Evolutionary conservation across 768 basidiomycete species (phyloP).

Genomic region (Cubamyces lactineus): DNA sequence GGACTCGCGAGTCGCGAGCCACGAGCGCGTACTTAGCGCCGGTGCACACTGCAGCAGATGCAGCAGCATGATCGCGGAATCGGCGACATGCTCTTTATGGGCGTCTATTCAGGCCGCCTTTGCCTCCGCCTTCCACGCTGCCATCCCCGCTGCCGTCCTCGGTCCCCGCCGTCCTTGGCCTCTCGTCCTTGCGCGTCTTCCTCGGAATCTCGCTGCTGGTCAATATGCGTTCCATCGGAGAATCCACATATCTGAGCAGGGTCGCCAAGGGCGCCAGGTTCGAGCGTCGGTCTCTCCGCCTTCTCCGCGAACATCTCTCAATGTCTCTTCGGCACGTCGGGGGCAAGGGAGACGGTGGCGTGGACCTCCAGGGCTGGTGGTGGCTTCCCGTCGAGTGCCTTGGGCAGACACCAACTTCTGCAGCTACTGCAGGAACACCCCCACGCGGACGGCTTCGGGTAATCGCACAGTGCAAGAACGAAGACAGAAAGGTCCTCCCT

Average conservation of each 20-base stretch:
- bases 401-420: neutral
- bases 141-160: neutral
- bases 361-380: slow-evolving; percentile 94
- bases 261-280: slow-evolving; percentile 75
- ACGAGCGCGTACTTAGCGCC: neutral
- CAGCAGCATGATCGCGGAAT: neutral
- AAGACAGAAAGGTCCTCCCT: slow-evolving; percentile 79
- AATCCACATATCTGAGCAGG: slow-evolving; percentile 39
- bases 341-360: slow-evolving; percentile 86
- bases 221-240: neutral
- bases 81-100: neutral
- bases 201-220: neutral
- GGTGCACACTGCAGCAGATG: neutral
- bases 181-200: neutral
- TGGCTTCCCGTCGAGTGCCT: slow-evolving; percentile 59
- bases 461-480: slow-evolving; percentile 90
- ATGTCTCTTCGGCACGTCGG: slow-evolving; percentile 84
- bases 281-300: slow-evolving; percentile 64
- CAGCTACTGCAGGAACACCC: neutral
- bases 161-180: neutral
- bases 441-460: slow-evolving; percentile 66
- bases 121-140: neutral
- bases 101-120: neutral
- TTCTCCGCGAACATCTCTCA: slow-evolving; percentile 67
- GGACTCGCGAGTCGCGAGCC: neutral